phyloP scores from a whole-genome alignment of 2,329 filamentous ascomycete genomes.

The Ophiostoma himal-ulmi region DNA sequence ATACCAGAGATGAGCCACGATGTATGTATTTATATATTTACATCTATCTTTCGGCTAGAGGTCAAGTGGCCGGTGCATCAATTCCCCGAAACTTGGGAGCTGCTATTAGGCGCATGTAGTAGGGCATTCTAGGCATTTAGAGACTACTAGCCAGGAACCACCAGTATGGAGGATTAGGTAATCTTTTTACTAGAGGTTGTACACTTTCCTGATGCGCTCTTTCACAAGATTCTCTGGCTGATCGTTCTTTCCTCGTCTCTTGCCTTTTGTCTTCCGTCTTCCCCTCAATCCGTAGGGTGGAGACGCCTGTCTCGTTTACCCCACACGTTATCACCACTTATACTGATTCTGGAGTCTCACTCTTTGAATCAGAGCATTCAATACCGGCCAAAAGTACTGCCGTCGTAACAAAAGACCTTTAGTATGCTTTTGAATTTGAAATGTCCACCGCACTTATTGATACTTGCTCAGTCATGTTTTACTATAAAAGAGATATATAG shows the following conservation, averaged over 20 bases:
- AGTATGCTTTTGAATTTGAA: background rate
- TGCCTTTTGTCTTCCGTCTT: background rate
- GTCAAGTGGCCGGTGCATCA: background rate
- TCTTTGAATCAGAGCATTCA: background rate
- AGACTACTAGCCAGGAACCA: background rate
- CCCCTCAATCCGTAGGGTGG: conserved; percentile 1
- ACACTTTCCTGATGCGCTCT: background rate
- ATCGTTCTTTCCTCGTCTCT: background rate
- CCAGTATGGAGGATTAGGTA: background rate
- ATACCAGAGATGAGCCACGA: background rate
- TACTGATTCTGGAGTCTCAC: background rate
- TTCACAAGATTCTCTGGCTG: background rate
- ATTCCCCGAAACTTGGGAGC: background rate
- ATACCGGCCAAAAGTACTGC: background rate
- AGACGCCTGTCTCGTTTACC: background rate
- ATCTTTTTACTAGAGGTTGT: background rate
- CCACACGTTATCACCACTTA: conserved; percentile 3
- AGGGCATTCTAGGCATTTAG: background rate
- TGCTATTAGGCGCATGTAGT: background rate
- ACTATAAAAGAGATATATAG: background rate
- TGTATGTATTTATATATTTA: background rate
- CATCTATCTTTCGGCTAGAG: background rate
- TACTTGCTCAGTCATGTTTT: conserved; percentile 18
- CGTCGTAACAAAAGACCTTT: background rate
- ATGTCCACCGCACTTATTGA: background rate